A percentile compares a stretch with the other conserved stretches of the same genome.
These are phyloP conservation scores for Camellia oleifera DNA, from an alignment of 179 eudicot genomes.

Conservation along the genomic window DNA sequence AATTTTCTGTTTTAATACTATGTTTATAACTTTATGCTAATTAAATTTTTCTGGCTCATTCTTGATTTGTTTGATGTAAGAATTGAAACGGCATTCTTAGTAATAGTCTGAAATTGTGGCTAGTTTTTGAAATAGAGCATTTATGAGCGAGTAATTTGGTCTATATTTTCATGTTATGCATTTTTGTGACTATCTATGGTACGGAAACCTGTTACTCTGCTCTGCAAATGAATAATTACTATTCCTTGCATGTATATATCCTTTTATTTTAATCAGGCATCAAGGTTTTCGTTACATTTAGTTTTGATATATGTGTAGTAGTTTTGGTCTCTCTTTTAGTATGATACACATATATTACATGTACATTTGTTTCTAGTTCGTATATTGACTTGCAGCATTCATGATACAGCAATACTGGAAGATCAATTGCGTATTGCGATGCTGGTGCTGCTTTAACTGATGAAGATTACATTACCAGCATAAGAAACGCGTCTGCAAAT, in stretches of 20 bases:
- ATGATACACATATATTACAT: background rate
- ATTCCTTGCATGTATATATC: background rate
- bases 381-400: background rate
- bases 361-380: background rate
- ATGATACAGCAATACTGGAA: conserved; percentile 44
- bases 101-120: background rate
- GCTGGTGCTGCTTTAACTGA: conserved; percentile 57
- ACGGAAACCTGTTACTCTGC: background rate
- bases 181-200: too few relatives aligned
- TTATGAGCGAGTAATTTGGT: background rate
- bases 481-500: conserved; percentile 35
- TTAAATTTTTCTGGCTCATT: background rate
- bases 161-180: background rate
- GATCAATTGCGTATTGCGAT: conserved; percentile 69
- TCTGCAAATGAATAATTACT: conserved; percentile 1
- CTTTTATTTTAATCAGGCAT: background rate
- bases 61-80: background rate
- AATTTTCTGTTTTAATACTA: background rate
- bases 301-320: background rate
- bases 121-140: background rate
- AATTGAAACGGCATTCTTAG: background rate
- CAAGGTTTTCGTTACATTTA: background rate
- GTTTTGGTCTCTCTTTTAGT: background rate
- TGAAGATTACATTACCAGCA: conserved; percentile 51
- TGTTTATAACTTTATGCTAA: background rate